A percentile compares a stretch with the other conserved stretches of the same genome.
Evolutionary conservation across 2,329 filamentous ascomycete species (phyloP).

Genomic region (Dactylonectria macrodidyma): DNA sequence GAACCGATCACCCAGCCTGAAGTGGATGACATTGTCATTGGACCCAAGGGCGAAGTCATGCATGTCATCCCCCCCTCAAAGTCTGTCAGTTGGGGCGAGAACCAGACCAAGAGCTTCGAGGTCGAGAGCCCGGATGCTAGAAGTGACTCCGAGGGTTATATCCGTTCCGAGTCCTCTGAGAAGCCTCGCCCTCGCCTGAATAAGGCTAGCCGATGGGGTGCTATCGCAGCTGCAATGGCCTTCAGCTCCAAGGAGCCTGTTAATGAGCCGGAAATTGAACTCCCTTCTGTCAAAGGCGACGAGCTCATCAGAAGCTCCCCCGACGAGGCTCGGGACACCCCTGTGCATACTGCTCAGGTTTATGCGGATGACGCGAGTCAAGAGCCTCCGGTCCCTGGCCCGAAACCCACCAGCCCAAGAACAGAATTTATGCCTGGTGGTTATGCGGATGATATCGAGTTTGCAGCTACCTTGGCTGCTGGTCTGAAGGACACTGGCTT

Average conservation of each 20-base stretch:
- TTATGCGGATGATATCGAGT: conserved; percentile 78
- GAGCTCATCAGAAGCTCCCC: conserved; percentile 36
- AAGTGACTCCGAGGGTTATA: conserved; percentile 51
- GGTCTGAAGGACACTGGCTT: conserved; percentile 80
- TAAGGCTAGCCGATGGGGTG: conserved; percentile 65
- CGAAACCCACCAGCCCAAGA: conserved; percentile 68
- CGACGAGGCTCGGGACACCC: conserved; percentile 37
- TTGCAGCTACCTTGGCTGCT: conserved; percentile 78
- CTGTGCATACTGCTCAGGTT: conserved; percentile 39
- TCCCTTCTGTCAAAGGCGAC: conserved; percentile 28
- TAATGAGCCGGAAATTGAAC: conserved; percentile 50
- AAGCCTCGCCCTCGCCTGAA: conserved; percentile 54
- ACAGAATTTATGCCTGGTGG: conserved; percentile 72
- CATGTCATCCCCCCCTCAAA: conserved; percentile 60
- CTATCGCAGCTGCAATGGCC: conserved; percentile 65
- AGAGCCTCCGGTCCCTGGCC: conserved; percentile 67
- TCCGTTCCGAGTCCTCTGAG: conserved; percentile 44
- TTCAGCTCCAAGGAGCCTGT: conserved; percentile 57
- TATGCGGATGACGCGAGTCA: conserved; percentile 58
- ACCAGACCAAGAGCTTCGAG: conserved; percentile 75
- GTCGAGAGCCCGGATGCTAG: conserved; percentile 70
- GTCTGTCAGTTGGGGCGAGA: conserved; percentile 75
- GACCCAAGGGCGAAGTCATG: conserved; percentile 59
- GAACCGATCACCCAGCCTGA: conserved; percentile 42
- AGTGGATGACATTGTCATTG: conserved; percentile 56